phyloP scores from a whole-genome alignment of 345 rosid species.

The Salix udensis region DNA sequence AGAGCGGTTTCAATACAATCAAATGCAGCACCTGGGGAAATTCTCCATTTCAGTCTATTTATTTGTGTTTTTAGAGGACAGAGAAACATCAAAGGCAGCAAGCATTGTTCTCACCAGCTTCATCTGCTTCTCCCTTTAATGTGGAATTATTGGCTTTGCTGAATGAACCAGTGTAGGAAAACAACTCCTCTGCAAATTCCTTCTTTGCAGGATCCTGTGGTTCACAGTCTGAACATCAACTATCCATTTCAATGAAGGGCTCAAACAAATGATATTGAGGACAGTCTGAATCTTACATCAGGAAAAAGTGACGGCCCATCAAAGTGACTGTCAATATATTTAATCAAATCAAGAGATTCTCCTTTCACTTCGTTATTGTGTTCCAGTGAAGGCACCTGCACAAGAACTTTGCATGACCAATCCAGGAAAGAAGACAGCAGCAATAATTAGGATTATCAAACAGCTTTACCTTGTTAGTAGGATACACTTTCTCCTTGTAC shows the following conservation, averaged over 20 bases:
- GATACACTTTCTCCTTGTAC: conserved; percentile 85
- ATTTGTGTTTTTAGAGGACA: not conserved
- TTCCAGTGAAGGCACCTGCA: conserved; percentile 33
- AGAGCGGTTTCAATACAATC: conserved; percentile 30
- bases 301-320: conserved; percentile 32
- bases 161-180: conserved; percentile 14
- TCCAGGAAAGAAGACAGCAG: not conserved
- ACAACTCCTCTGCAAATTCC: conserved; percentile 30
- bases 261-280: not conserved
- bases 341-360: conserved; percentile 33
- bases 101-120: conserved; percentile 17
- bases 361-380: conserved; percentile 33
- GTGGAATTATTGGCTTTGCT: conserved; percentile 4
- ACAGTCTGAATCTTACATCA: conserved; percentile 8
- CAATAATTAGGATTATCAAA: not conserved
- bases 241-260: not conserved
- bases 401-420: not conserved
- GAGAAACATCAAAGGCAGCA: not conserved
- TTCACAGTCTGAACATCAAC: not conserved
- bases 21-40: conserved; percentile 21
- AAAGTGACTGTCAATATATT: conserved; percentile 28
- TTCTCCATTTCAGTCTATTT: not conserved
- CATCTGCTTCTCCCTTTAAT: conserved; percentile 23
- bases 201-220: conserved; percentile 30
- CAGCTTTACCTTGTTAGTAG: conserved; percentile 58